Conservation (phyloP, 2,329 filamentous ascomycete species). For the Diaporthe sp. region DNA sequence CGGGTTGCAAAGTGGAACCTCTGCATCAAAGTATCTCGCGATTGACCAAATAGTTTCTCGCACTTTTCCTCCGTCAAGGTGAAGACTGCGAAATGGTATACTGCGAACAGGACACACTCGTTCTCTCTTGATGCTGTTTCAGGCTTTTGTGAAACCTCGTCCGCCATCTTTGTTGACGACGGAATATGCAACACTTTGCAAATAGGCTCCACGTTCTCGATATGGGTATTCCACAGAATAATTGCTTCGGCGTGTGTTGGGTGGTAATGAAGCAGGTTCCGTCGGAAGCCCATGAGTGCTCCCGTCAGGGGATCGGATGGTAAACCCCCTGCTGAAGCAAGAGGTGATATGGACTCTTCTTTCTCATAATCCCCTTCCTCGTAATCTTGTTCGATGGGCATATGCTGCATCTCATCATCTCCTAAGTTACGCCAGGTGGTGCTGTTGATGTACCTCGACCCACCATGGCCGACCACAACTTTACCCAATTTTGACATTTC, state of each 20-base stretch:
- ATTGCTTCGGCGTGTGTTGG: neutral
- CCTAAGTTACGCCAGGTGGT: conserved; percentile 48
- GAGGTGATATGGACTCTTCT: conserved; percentile 45
- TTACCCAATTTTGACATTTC: conserved; percentile 38
- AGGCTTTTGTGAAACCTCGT: conserved; percentile 42
- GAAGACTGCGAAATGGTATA: conserved; percentile 57
- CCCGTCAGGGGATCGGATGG: conserved; percentile 46
- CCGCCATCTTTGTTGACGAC: conserved; percentile 40
- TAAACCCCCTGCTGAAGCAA: conserved; percentile 47
- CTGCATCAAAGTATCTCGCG: conserved; percentile 52
- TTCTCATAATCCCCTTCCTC: conserved; percentile 45
- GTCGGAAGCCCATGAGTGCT: neutral
- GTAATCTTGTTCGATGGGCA: conserved; percentile 38
- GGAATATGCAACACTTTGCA: conserved; percentile 2
- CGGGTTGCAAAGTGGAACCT: conserved; percentile 59
- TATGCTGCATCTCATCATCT: conserved; percentile 46
- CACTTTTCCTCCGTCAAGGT: conserved; percentile 60
- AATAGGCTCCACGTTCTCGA: conserved; percentile 3
- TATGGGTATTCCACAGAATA: neutral
- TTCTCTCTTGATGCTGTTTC: conserved; percentile 46
- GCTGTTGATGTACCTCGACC: conserved; percentile 59
- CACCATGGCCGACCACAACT: conserved; percentile 49
- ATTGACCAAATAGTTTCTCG: conserved; percentile 51
- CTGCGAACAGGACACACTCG: conserved; percentile 59
- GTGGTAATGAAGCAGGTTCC: neutral